Evolutionary conservation across 169 alveolate genomes (phyloP).

Genomic region (Plasmodium cynomolgi): DNA sequence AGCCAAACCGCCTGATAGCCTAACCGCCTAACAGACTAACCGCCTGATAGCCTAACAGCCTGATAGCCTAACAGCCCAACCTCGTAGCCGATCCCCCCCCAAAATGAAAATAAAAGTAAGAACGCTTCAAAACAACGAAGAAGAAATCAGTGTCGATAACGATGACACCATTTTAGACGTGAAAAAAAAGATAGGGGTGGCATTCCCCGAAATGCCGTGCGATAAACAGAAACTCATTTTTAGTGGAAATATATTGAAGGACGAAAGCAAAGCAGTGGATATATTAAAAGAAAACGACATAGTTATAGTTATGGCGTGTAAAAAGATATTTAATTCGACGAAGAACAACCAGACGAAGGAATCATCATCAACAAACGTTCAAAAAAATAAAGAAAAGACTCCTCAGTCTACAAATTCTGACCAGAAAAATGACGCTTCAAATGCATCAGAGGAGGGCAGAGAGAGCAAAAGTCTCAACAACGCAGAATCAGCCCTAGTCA

Average conservation of each 20-base stretch:
- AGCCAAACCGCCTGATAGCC: neutral
- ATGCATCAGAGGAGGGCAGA: slow-evolving; percentile 80
- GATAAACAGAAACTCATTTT: slow-evolving; percentile 83
- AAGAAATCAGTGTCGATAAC: slow-evolving; percentile 83
- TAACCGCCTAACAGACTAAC: neutral
- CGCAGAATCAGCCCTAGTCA: slow-evolving; percentile 54
- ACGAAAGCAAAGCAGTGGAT: slow-evolving; percentile 77
- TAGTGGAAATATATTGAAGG: slow-evolving; percentile 85
- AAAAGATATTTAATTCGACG: slow-evolving; percentile 73
- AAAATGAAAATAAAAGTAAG: slow-evolving; percentile 85
- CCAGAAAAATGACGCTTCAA: slow-evolving; percentile 20
- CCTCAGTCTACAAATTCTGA: neutral
- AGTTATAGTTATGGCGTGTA: slow-evolving; percentile 84
- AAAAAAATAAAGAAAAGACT: slow-evolving; percentile 20
- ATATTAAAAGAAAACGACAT: slow-evolving; percentile 84
- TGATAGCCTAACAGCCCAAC: neutral
- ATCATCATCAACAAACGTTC: neutral
- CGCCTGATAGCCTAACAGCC: neutral
- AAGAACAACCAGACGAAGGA: slow-evolving; percentile 63
- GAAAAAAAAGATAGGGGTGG: slow-evolving; percentile 81
- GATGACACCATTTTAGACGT: slow-evolving; percentile 79
- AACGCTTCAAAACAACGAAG: slow-evolving; percentile 85
- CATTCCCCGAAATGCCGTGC: slow-evolving; percentile 80
- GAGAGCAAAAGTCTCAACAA: slow-evolving; percentile 78
- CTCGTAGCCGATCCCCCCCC: neutral